A percentile compares a stretch with the other conserved stretches of the same genome.
phyloP scores from a whole-genome alignment of 2,329 filamentous ascomycete genomes.

The Thelonectria blattea region DNA sequence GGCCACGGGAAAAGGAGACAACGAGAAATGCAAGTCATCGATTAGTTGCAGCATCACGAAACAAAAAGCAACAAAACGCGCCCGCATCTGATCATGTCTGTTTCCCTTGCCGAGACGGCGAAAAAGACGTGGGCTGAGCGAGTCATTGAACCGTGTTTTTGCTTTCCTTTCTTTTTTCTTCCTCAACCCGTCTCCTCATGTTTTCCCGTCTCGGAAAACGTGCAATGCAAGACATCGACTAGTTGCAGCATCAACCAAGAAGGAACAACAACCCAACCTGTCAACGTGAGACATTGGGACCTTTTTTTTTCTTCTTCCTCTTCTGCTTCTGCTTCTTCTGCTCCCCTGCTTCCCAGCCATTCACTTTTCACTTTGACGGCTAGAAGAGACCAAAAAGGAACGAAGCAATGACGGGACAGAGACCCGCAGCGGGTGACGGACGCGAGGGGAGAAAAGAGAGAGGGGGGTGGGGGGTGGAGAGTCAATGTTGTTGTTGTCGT shows the following conservation, averaged over 20 bases:
- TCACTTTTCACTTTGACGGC: background rate
- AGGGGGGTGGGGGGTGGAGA: background rate
- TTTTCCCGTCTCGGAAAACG: background rate
- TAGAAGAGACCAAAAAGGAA: background rate
- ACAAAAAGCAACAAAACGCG: background rate
- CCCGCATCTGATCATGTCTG: background rate
- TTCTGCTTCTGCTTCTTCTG: background rate
- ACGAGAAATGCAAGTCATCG: background rate
- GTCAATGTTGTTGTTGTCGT: background rate
- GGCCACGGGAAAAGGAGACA: background rate
- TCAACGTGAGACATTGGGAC: background rate
- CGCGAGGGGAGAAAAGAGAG: background rate
- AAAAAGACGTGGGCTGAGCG: background rate
- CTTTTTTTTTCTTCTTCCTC: background rate
- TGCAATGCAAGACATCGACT: conserved; percentile 10
- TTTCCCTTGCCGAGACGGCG: background rate
- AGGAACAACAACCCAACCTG: background rate
- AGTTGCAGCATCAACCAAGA: conserved; percentile 7
- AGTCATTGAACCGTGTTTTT: background rate
- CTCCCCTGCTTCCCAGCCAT: background rate
- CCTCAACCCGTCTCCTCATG: background rate
- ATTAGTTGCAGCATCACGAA: background rate
- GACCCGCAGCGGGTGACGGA: conserved; percentile 1
- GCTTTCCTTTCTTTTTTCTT: background rate
- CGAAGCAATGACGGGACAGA: background rate